Evolutionary conservation across 2,329 filamentous ascomycete species (phyloP).

Genomic region (Talaromyces sp.): DNA sequence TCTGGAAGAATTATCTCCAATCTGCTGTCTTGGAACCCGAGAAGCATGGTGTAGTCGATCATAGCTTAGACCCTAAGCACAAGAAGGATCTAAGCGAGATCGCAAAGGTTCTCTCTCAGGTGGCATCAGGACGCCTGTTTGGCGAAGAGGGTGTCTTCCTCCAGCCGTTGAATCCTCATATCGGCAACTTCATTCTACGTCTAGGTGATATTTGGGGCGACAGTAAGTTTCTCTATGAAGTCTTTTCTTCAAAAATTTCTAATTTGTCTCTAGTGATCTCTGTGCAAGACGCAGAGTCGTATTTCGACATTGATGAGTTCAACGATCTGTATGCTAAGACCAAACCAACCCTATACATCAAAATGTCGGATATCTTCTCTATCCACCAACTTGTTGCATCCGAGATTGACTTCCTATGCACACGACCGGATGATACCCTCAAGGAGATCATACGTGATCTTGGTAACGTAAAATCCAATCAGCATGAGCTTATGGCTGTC

Average conservation of each 20-base stretch:
- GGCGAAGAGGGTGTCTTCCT: constrained; percentile 93
- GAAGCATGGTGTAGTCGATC: constrained; percentile 88
- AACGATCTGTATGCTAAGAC: constrained; percentile 96
- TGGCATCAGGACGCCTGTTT: constrained; percentile 83
- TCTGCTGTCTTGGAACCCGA: constrained; percentile 87
- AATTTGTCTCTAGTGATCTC: constrained; percentile 61
- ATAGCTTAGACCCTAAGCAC: constrained; percentile 81
- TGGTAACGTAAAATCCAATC: constrained; percentile 93
- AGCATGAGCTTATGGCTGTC: constrained; percentile 84
- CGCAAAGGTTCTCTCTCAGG: constrained; percentile 84
- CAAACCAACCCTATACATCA: constrained; percentile 98
- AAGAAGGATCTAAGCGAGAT: constrained; percentile 90
- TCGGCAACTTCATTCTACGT: constrained; percentile 78
- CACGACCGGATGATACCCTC: constrained; percentile 77
- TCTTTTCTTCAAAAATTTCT: constrained; percentile 24
- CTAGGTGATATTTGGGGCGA: constrained; percentile 71
- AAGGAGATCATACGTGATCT: constrained; percentile 90
- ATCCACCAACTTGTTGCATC: constrained; percentile 84
- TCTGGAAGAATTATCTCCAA: constrained; percentile 92
- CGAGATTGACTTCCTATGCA: constrained; percentile 74
- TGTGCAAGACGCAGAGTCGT: constrained; percentile 80
- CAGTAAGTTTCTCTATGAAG: constrained; percentile 39
- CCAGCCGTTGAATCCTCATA: constrained; percentile 88
- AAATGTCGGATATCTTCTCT: constrained; percentile 95
- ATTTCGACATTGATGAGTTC: constrained; percentile 98